A percentile compares a stretch with the other conserved stretches of the same genome.
phyloP scores from a whole-genome alignment of 202 grass and related monocot genomes.

The Bolboschoenoplectus hybrid region DNA sequence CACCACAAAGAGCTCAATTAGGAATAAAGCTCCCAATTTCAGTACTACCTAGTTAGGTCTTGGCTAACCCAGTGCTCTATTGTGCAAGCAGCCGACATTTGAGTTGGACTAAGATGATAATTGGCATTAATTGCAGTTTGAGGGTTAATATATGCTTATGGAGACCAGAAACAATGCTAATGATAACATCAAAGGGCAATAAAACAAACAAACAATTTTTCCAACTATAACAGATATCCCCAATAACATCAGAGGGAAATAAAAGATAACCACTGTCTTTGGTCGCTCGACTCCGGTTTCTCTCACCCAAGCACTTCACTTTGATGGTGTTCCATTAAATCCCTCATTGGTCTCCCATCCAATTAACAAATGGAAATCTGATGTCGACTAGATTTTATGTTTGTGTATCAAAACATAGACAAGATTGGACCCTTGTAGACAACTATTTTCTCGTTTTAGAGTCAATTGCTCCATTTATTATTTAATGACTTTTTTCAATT shows the following conservation, averaged over 20 bases:
- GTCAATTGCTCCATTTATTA: background rate
- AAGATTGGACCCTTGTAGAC: background rate
- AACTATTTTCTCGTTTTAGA: slow-evolving; percentile 3
- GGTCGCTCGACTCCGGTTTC: background rate
- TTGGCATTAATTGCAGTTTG: background rate
- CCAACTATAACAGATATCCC: background rate
- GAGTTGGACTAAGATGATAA: background rate
- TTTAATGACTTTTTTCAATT: slow-evolving; percentile 7
- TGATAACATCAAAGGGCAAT: background rate
- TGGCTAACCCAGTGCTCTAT: background rate
- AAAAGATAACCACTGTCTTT: background rate
- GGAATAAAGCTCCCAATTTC: background rate
- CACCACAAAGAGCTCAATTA: background rate
- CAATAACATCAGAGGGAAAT: background rate
- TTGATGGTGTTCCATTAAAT: background rate
- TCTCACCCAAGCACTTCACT: background rate
- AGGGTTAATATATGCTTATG: background rate
- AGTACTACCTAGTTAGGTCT: background rate
- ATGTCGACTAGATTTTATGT: background rate
- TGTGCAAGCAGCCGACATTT: background rate
- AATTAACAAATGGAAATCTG: background rate
- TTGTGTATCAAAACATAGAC: slow-evolving; percentile 7
- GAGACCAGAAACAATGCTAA: background rate
- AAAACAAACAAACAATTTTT: slow-evolving; percentile 1
- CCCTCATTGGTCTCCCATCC: background rate